Conservation (phyloP, 768 basidiomycete genomes). For the Mrakia frigida region DNA sequence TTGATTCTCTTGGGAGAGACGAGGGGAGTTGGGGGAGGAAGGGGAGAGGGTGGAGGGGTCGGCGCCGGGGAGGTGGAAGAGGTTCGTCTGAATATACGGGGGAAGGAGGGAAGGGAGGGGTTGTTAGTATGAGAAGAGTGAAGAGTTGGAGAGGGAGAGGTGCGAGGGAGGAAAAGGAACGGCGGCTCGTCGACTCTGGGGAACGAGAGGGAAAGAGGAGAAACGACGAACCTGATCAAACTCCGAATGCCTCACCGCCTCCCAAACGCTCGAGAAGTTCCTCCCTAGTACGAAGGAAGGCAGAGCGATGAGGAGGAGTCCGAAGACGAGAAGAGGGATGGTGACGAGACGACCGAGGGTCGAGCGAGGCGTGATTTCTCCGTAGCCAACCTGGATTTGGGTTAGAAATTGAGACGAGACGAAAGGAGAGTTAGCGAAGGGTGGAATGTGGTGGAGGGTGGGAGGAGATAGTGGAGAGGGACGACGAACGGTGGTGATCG, state of each 20-base stretch:
- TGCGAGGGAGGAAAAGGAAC: too few relatives aligned
- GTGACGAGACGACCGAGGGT: constrained; percentile 82
- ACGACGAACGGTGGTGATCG: constrained; percentile 70
- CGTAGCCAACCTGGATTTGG: constrained; percentile 62
- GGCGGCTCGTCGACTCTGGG: too few relatives aligned
- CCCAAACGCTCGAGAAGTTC: constrained; percentile 88
- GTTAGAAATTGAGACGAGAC: background rate
- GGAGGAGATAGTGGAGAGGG: too few relatives aligned
- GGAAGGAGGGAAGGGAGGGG: background rate
- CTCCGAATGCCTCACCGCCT: constrained; percentile 42
- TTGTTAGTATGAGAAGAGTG: background rate
- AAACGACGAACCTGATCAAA: background rate
- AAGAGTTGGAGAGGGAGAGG: too few relatives aligned
- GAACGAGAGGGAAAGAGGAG: background rate
- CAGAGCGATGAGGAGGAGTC: constrained; percentile 79
- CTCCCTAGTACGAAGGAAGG: constrained; percentile 87
- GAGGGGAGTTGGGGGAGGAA: constrained; percentile 6
- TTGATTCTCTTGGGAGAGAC: constrained; percentile 6
- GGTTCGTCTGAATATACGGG: background rate
- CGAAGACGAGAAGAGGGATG: constrained; percentile 77
- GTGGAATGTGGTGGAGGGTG: too few relatives aligned
- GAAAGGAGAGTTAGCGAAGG: too few relatives aligned
- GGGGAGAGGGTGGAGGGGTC: constrained; percentile 6
- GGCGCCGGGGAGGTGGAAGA: background rate
- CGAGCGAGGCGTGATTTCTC: constrained; percentile 83